Conservation (phyloP, 2,329 filamentous ascomycete species). For the Sarocladium oryzae region DNA sequence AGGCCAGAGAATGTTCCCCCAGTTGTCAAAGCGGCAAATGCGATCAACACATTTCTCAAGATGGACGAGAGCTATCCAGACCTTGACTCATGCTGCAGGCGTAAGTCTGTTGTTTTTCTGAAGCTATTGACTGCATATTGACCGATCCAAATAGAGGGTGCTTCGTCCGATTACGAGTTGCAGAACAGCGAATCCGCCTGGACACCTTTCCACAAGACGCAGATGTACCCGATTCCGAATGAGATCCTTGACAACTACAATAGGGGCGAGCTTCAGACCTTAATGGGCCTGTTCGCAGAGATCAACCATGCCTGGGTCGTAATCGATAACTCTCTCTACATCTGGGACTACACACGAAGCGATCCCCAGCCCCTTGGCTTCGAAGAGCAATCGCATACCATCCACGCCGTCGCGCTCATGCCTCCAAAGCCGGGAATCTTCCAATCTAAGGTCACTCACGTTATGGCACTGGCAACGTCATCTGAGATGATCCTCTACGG, state of each 20-base stretch:
- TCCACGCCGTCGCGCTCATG: constrained; percentile 84
- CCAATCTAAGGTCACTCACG: constrained; percentile 73
- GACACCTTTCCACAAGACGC: constrained; percentile 83
- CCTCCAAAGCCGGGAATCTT: constrained; percentile 84
- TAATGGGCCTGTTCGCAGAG: constrained; percentile 92
- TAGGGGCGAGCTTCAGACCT: constrained; percentile 75
- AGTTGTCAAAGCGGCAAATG: constrained; percentile 72
- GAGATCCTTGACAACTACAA: constrained; percentile 92
- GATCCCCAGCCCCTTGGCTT: constrained; percentile 88
- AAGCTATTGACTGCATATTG: constrained; percentile 14
- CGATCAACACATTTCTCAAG: constrained; percentile 72
- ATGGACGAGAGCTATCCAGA: constrained; percentile 79
- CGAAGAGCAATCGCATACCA: constrained; percentile 81
- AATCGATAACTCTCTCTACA: constrained; percentile 90
- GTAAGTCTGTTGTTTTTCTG: constrained; percentile 47
- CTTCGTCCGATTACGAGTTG: constrained; percentile 87
- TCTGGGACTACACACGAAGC: constrained; percentile 96
- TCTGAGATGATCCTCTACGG: constrained; percentile 83
- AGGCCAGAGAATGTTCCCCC: constrained; percentile 51
- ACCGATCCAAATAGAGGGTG: constrained; percentile 59
- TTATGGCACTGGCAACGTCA: constrained; percentile 83
- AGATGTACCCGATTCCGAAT: constrained; percentile 85
- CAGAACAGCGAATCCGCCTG: constrained; percentile 61
- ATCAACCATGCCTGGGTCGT: constrained; percentile 93
- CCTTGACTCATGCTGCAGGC: constrained; percentile 80